Evolutionary conservation across 169 alveolate species (phyloP).

Genomic region (Plasmodium adleri): DNA sequence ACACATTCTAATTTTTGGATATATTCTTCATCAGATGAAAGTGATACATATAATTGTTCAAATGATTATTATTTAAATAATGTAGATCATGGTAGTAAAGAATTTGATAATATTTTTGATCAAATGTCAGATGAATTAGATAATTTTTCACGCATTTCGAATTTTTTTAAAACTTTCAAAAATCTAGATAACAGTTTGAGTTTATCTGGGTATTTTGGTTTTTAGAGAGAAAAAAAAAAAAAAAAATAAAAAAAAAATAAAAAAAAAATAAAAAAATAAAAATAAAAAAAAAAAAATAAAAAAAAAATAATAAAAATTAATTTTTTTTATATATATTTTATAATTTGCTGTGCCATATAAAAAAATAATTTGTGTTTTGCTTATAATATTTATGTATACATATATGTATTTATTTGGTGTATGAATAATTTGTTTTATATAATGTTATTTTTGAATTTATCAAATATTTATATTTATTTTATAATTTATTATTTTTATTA

Average conservation of each 20-base stretch:
- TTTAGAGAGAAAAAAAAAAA: neutral
- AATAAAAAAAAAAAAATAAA: neutral
- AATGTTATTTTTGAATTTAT: too few species aligned
- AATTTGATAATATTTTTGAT: conserved; percentile 31
- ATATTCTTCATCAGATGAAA: conserved; percentile 63
- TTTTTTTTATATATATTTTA: too few species aligned
- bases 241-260: neutral
- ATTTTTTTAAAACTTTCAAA: conserved; percentile 39
- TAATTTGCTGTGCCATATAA: too few species aligned
- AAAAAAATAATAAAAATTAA: too few species aligned
- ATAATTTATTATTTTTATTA: too few species aligned
- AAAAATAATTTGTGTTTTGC: too few species aligned
- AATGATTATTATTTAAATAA: conserved; percentile 29
- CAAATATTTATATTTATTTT: too few species aligned
- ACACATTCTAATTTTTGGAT: conserved; percentile 73
- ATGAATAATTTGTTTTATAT: too few species aligned
- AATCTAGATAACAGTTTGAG: conserved; percentile 35
- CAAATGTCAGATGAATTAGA: conserved; percentile 34
- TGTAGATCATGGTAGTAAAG: neutral
- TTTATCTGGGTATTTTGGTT: conserved; percentile 59
- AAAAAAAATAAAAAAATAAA: neutral
- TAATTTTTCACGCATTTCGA: conserved; percentile 34
- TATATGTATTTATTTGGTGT: too few species aligned
- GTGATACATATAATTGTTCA: conserved; percentile 18
- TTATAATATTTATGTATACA: too few species aligned